Evolutionary conservation across 768 basidiomycete genomes (phyloP).

Genomic region (Tylopilus felleus): DNA sequence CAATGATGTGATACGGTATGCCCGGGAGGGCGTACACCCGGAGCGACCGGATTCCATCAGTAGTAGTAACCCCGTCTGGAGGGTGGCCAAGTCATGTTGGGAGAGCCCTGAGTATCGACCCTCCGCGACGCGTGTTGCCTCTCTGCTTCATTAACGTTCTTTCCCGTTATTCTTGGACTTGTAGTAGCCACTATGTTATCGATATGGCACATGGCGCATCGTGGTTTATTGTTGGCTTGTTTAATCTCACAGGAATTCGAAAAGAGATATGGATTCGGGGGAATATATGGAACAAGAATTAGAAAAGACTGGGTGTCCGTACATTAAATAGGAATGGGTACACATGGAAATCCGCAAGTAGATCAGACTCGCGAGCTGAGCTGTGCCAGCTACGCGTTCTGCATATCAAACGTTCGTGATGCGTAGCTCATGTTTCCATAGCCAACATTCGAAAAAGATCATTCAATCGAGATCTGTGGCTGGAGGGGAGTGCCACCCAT

Average conservation of each 20-base stretch:
- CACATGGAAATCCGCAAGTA: conserved; percentile 7
- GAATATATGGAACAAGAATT: conserved; percentile 18
- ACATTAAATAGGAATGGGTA: conserved; percentile 17
- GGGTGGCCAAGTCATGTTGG: conserved; percentile 10
- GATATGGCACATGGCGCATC: no score
- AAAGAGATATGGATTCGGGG: conserved; percentile 6
- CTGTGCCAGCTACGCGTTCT: neutral
- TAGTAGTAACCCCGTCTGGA: conserved; percentile 15
- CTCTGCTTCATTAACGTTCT: neutral
- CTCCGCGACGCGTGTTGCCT: conserved; percentile 3
- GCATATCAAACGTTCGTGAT: conserved; percentile 4
- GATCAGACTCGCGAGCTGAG: neutral
- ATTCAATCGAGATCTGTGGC: conserved; percentile 78
- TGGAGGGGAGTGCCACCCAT: conserved; percentile 42
- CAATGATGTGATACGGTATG: neutral
- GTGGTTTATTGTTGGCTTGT: neutral
- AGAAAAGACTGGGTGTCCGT: conserved; percentile 10
- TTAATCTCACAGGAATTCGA: neutral
- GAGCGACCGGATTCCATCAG: conserved; percentile 4
- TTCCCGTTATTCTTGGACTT: neutral
- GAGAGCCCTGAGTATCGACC: conserved; percentile 10
- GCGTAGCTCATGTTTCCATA: neutral
- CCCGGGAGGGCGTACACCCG: conserved; percentile 1
- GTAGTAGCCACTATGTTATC: neutral
- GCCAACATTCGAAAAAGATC: conserved; percentile 11